Percentiles rank a stretch among this genome's conserved stretches.
phyloP scores from a whole-genome alignment of 2,329 filamentous ascomycete genomes.

The Ophiostoma himal-ulmi region DNA sequence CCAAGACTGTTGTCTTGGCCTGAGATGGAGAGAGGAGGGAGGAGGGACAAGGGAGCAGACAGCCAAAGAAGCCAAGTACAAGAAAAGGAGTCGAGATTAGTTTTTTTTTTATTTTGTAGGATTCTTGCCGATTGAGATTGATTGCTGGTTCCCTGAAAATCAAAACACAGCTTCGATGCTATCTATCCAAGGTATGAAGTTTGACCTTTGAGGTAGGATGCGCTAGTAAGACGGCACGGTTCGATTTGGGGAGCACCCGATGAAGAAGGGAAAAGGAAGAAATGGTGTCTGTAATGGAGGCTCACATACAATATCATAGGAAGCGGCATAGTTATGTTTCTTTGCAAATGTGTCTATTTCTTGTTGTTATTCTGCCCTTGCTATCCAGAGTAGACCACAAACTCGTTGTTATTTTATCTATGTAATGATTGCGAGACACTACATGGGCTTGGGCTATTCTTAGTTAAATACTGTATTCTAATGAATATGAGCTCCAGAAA shows the following conservation, averaged over 20 bases:
- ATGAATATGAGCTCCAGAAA: too few species aligned
- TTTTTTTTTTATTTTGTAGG: not conserved
- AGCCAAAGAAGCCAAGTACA: not conserved
- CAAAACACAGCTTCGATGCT: not conserved
- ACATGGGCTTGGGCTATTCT: not conserved
- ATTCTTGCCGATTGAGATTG: not conserved
- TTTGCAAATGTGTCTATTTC: not conserved
- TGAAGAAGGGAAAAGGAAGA: not conserved
- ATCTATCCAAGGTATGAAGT: not conserved
- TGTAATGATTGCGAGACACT: not conserved
- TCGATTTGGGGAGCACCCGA: slow-evolving; percentile 4
- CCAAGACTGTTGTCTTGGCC: not conserved
- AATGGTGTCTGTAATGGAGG: not conserved
- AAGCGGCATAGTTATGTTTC: not conserved
- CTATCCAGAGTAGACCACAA: not conserved
- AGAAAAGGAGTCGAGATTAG: not conserved
- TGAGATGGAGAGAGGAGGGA: not conserved
- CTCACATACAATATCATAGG: not conserved
- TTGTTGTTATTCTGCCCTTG: not conserved
- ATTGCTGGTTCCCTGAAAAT: not conserved
- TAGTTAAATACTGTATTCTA: too few species aligned
- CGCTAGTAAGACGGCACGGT: not conserved
- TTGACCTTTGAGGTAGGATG: not conserved
- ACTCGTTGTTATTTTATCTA: not conserved
- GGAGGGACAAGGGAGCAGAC: not conserved